Base-by-base conservation (phyloP, 495 filamentous ascomycete species). In the Usnea hakonensis region DNA sequence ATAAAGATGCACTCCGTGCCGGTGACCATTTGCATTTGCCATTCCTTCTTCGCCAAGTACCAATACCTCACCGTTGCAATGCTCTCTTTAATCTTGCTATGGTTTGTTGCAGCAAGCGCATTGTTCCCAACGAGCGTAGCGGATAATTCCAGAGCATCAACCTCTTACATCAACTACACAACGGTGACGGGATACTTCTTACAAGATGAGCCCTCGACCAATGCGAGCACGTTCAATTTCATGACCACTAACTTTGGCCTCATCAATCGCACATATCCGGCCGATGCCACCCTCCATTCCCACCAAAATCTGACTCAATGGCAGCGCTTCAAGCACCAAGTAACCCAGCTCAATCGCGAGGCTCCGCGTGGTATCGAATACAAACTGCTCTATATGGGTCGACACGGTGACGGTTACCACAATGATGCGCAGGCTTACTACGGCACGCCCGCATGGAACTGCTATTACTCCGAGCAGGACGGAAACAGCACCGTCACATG, bases 381-480 rank as follows among this genome's bases (percentile, higher is more conserved):
- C 71, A 89, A 87, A 66, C 81, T 90, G 4, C 69, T 90, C 28
- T 90, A 82, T 76, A 69, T 88, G 46, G 87, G 82, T 11, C 81
- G 87, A 28, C 87, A 90, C 64, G 88, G 87, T 3, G 80, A 90
- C 66, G 88, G 87, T 1, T 86, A 78, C 67, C 87, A 90, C 63
- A 87, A 86, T 65, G 79, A 78, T 21, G 84, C 84, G 10, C 79
- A 90, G 68, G 70, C 71, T 6, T 88, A 76, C 65, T 90, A 87
- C 63, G 87, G 87, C 26, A 87, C 83, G 0, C 77, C 77, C 4
- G 82, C 81, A 19, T 90, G 87, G 87, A 81, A 89, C 69, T 90
- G 87, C 73, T 85, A 90, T 75, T 93, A 87, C 84, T 83, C 87
- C 50, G 76, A 81, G 50, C 78, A 86, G 3, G 76, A 86, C 57